phyloP scores from a whole-genome alignment of 495 filamentous ascomycete species.

The Xylaria curta region DNA sequence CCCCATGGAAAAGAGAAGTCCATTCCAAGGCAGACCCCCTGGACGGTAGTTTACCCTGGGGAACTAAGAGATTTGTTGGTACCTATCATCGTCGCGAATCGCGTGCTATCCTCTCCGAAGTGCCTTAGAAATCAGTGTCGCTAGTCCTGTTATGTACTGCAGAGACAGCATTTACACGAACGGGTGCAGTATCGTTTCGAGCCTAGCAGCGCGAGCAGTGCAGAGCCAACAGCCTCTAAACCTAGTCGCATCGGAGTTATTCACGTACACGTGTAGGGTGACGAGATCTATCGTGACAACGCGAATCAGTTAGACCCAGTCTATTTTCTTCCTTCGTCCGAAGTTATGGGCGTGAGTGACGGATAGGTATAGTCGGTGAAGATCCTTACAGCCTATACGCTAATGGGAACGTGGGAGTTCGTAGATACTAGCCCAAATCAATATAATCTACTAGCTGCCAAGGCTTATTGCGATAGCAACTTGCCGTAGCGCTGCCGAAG shows the following conservation, averaged over 20 bases:
- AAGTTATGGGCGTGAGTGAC: neutral
- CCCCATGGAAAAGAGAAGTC: conserved; percentile 23
- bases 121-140: neutral
- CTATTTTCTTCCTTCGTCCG: neutral
- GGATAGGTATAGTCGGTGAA: neutral
- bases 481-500: neutral
- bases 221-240: neutral
- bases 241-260: neutral
- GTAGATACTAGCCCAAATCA: neutral
- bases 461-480: neutral
- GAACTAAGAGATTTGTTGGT: neutral
- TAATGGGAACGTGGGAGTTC: neutral
- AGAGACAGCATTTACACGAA: neutral
- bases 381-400: conserved; percentile 3
- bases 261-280: conserved; percentile 3
- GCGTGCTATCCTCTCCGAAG: neutral
- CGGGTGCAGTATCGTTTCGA: conserved; percentile 1
- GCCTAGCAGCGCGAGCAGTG: neutral
- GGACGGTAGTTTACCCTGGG: neutral
- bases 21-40: conserved; percentile 23
- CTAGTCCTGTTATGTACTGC: neutral
- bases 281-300: conserved; percentile 4
- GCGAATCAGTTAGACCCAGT: conserved; percentile 3
- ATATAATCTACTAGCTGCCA: neutral
- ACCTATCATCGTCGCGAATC: neutral